Evolutionary conservation across 495 filamentous ascomycete species (phyloP), one percentile per base, ranked within the genome.

Genomic region (Chaetomidium leptoderma): DNA sequence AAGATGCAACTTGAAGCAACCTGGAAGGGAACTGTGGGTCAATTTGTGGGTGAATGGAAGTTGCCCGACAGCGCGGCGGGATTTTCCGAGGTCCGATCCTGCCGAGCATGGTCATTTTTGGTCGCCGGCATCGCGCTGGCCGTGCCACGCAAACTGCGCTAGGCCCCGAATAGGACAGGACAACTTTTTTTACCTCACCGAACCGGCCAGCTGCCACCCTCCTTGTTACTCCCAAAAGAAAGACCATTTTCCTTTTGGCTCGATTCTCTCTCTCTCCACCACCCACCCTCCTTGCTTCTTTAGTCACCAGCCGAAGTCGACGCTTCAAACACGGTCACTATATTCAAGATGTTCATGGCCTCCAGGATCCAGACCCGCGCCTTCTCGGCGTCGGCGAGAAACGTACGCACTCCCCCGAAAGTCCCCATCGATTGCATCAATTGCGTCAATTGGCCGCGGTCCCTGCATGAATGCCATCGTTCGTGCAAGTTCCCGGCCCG

Each of bases 311-410:
- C 26, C 36, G 30, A 46, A 53, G 17, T 36, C 24, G 16, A 19
- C 39, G 23, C 37, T 37, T 49, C 21, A 55, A n/a, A 17, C 53
- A 60, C 66, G 35, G 56, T 56, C 56, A 54, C 57, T 37, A 26
- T 19, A 26, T 35, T 60, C 74, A 87, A 61, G 44, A 96, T 95
- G 91, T 92, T 92, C 69, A 79, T 86, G 83, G 78, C 86, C 84
- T 66, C 84, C 79, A 70, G 78, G 82, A 74, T 87, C 78, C 91
- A 95, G 83, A 83, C 88, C 77, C 85, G 93, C 70, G 85, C 91
- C 74, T 97, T 98, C 84, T 96, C 93, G 67, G 90, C 83, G 67
- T 93, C 91, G 72, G 86, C 92, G 65, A 78, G 84, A 75, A 86
- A 95, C 81, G 93, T 97, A 80, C 66, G 82, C 67, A 24, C 14